These are phyloP conservation scores for Suillus alpinus DNA, from an alignment of 768 basidiomycete species.

Conservation along the genomic window DNA sequence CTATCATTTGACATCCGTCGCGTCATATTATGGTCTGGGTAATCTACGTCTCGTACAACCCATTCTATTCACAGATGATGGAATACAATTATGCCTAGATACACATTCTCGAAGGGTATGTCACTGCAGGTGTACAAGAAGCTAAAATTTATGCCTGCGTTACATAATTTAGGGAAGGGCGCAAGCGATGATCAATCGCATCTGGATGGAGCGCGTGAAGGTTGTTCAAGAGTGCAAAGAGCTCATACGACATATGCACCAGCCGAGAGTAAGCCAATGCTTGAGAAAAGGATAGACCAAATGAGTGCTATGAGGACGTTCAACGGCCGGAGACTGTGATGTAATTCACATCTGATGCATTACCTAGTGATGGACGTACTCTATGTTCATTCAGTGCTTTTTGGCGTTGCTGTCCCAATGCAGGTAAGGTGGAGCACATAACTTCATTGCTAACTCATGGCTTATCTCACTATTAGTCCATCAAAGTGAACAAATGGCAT, in stretches of 20 bases:
- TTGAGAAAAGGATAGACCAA: not conserved
- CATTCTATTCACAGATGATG: too few species aligned
- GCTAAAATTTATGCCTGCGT: constrained; percentile 33
- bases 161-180: constrained; percentile 49
- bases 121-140: not conserved
- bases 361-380: not conserved
- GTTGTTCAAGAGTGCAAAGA: constrained; percentile 44
- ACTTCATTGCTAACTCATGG: not conserved
- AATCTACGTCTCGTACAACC: constrained; percentile 30
- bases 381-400: not conserved
- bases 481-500: not conserved
- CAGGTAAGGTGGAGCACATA: not conserved
- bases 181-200: constrained; percentile 71
- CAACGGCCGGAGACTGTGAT: not conserved
- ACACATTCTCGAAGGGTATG: not conserved
- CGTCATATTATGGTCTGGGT: constrained; percentile 43
- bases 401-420: not conserved
- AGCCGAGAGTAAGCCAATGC: not conserved
- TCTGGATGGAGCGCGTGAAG: constrained; percentile 64
- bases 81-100: constrained; percentile 27
- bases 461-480: not conserved
- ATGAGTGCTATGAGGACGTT: not conserved
- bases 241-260: not conserved
- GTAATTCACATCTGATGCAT: not conserved
- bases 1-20: constrained; percentile 51